A percentile compares a stretch with the other conserved stretches of the same genome.
These are phyloP conservation scores for Aspergillus thermomutatus DNA, from an alignment of 2,329 filamentous ascomycete genomes.

Conservation along the genomic window DNA sequence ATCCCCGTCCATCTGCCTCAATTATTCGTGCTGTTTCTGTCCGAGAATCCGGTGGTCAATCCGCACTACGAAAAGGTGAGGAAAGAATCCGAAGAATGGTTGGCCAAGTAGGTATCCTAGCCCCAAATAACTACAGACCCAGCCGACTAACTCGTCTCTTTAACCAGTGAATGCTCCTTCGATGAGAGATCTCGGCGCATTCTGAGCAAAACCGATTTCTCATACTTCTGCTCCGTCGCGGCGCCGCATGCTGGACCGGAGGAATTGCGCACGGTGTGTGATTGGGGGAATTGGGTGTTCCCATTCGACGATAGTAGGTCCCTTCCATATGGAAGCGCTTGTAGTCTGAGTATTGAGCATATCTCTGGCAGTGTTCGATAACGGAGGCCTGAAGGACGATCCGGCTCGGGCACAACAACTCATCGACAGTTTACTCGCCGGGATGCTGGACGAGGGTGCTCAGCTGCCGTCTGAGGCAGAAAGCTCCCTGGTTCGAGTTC, in stretches of 20 bases:
- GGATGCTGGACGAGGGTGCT: constrained; percentile 16
- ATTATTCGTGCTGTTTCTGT: constrained; percentile 28
- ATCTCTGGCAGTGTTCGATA: constrained; percentile 26
- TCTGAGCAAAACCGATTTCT: constrained; percentile 20
- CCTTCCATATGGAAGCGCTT: too few species aligned
- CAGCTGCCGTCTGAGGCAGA: constrained; percentile 3
- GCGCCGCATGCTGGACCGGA: constrained; percentile 20
- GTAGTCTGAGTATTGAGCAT: not conserved
- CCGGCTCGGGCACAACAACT: constrained; percentile 18
- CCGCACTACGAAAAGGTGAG: constrained; percentile 21
- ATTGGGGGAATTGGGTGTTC: constrained; percentile 28
- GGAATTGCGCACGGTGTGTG: constrained; percentile 22
- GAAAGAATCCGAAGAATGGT: constrained; percentile 22
- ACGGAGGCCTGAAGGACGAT: constrained; percentile 26
- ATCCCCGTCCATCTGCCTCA: constrained; percentile 20
- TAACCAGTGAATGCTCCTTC: constrained; percentile 14
- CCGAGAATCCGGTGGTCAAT: constrained; percentile 20
- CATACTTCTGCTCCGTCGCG: constrained; percentile 23
- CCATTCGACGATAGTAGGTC: constrained; percentile 14
- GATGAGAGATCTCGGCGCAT: constrained; percentile 8
- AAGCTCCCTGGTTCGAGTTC: constrained; percentile 19
- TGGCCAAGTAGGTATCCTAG: constrained; percentile 14
- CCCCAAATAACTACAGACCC: not conserved
- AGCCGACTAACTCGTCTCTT: not conserved
- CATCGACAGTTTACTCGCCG: constrained; percentile 19